Evolutionary conservation across 306 rosid genomes (phyloP), one percentile per base, ranked within the genome.

Genomic region (Luffa acutangula): DNA sequence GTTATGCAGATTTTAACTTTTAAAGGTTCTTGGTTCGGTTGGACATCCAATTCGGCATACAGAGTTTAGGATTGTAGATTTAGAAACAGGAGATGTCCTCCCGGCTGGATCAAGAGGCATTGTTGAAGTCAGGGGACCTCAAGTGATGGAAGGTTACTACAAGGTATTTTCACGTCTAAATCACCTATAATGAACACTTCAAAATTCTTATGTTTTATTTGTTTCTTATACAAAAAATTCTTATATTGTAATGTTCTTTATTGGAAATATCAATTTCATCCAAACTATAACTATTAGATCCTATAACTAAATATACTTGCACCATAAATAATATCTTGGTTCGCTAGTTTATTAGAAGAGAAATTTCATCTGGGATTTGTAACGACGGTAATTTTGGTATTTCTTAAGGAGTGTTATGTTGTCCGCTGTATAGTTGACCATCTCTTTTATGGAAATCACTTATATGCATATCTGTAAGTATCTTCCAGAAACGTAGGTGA

Each of bases 1-100:
- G 80, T 34, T 78, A 83, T 80, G 80, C 81, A 76, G 76, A 85
- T 81, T 80, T 74, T 57, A 84, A 84, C 31, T 86, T 87, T 85
- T 89, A 84, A 87, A 94, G 98, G 97, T 94, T 84, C 85, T 94
- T 84, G 97, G 98, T 81, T 94, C 98, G 76, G 87, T 85, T 64
- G 98, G 98, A 83, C 92, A 86, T 86, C 98, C 98, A 52, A 84
- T 92, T 57, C 87, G 80, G 82, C 87, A 91, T 82, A 86, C 93
- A 43, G 95, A 94, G 77, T 86, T 94, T 86, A 91, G 88, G 88
- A 77, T 91, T 60, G 86, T 89, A 75, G 95, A 94, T 74, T 67
- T 86, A 74, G 97, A 92, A 88, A 91, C 90, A 53, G 90, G 85
- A 77, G 89, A 87, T 82, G 89, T 82, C 83, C 93, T 92, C 75